These are phyloP conservation scores for Eucalyptus erythrocorys DNA, from an alignment of 345 rosid species.

Conservation along the genomic window DNA sequence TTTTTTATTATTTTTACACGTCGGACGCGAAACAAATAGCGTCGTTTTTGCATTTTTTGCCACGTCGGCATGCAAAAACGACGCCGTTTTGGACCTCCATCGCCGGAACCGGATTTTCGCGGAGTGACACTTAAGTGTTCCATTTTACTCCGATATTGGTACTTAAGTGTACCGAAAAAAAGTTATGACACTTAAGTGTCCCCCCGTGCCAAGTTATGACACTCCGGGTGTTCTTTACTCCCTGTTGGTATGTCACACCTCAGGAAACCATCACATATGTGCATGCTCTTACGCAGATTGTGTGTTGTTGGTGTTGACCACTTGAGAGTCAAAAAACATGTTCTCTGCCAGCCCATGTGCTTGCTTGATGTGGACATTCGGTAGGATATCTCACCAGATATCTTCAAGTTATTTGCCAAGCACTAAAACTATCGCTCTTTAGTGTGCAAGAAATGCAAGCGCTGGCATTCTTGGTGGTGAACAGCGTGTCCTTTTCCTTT, in stretches of 20 bases:
- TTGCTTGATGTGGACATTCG: not conserved
- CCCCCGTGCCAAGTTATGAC: too few relatives aligned
- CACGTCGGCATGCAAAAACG: too few relatives aligned
- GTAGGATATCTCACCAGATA: not conserved
- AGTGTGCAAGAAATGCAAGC: not conserved
- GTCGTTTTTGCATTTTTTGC: too few relatives aligned
- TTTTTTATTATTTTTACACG: too few relatives aligned
- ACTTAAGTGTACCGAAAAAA: too few relatives aligned
- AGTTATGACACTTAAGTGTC: too few relatives aligned
- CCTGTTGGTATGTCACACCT: not conserved
- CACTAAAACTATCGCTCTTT: not conserved
- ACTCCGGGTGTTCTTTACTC: too few relatives aligned
- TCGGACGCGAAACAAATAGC: too few relatives aligned
- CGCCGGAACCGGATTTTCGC: too few relatives aligned
- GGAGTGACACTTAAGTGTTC: too few relatives aligned
- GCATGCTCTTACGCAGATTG: not conserved
- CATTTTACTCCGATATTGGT: too few relatives aligned
- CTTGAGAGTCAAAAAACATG: not conserved
- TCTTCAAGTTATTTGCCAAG: not conserved
- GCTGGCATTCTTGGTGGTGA: not conserved
- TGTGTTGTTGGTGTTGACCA: not conserved
- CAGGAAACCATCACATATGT: not conserved
- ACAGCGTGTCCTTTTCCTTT: not conserved
- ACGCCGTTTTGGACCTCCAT: too few relatives aligned
- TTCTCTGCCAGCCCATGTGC: not conserved